Evolutionary conservation across 345 rosid species (phyloP).

Genomic region (Clausena lansium): DNA sequence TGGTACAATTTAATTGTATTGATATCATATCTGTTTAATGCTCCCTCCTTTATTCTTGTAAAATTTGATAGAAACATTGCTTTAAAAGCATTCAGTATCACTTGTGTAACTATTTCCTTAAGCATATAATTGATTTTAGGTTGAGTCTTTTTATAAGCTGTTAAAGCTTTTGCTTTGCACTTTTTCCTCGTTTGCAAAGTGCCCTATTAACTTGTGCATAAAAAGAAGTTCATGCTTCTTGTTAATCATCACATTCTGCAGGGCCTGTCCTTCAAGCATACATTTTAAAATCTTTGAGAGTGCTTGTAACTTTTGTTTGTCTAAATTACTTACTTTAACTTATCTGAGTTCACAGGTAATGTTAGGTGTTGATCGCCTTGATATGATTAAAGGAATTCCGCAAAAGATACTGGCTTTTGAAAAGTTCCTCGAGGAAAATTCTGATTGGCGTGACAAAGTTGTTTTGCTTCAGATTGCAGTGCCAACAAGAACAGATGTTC

Average conservation of each 20-base stretch:
- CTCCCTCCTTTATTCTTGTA: neutral
- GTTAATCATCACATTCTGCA: neutral
- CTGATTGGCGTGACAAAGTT: slow-evolving; percentile 94
- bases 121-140: neutral
- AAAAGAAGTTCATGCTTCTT: neutral
- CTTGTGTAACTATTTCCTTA: neutral
- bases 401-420: slow-evolving; percentile 98
- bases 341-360: slow-evolving; percentile 60
- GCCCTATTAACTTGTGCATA: neutral
- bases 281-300: neutral
- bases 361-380: slow-evolving; percentile 99
- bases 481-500: slow-evolving; percentile 99
- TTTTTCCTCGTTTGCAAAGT: neutral
- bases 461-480: slow-evolving; percentile 97
- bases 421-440: slow-evolving; percentile 96
- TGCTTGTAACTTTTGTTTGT: slow-evolving; percentile 12
- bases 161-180: neutral
- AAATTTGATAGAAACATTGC: neutral
- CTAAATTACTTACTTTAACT: neutral
- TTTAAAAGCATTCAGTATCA: neutral
- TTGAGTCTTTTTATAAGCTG: neutral
- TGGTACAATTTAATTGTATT: neutral
- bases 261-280: neutral
- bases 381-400: slow-evolving; percentile 99
- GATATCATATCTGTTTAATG: no score